Percentiles rank a stretch among this genome's conserved stretches.
These are phyloP conservation scores for Macroventuria anomochaeta DNA, from an alignment of 2,329 filamentous ascomycete species.

Conservation along the genomic window DNA sequence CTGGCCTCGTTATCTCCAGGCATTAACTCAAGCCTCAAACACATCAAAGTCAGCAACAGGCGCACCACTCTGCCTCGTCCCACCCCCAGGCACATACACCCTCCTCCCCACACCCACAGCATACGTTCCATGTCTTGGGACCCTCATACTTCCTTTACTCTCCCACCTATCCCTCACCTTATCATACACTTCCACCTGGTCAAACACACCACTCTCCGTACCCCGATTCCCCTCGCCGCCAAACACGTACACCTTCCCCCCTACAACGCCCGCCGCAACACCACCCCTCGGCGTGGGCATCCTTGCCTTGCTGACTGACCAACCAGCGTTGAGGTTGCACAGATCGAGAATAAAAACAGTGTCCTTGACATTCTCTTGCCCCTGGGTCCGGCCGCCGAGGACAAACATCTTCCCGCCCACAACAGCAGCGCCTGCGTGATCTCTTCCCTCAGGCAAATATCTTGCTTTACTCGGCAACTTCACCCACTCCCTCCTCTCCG, in stretches of 20 bases:
- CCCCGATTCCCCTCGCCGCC: conserved; percentile 21
- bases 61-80: conserved; percentile 21
- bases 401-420: conserved; percentile 33
- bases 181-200: conserved; percentile 5
- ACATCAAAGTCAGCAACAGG: conserved; percentile 28
- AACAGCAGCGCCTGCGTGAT: conserved; percentile 36
- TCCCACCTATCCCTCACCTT: conserved; percentile 25
- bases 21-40: conserved; percentile 9
- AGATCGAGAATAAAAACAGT: conserved; percentile 36
- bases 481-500: neutral
- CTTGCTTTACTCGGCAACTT: conserved; percentile 14
- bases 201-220: neutral
- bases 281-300: conserved; percentile 39
- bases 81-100: conserved; percentile 37
- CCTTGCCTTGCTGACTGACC: conserved; percentile 19
- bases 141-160: conserved; percentile 21
- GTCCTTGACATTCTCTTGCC: conserved; percentile 23
- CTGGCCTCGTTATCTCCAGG: no score
- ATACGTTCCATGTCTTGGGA: conserved; percentile 37
- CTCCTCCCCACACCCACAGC: conserved; percentile 28
- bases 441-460: conserved; percentile 27
- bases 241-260: conserved; percentile 34
- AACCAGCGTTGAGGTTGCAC: conserved; percentile 25
- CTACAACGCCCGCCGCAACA: conserved; percentile 26
- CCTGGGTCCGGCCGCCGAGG: conserved; percentile 29